These are phyloP conservation scores for Blastosporella zonata DNA, from an alignment of 1,284 basidiomycete species.

Conservation along the genomic window DNA sequence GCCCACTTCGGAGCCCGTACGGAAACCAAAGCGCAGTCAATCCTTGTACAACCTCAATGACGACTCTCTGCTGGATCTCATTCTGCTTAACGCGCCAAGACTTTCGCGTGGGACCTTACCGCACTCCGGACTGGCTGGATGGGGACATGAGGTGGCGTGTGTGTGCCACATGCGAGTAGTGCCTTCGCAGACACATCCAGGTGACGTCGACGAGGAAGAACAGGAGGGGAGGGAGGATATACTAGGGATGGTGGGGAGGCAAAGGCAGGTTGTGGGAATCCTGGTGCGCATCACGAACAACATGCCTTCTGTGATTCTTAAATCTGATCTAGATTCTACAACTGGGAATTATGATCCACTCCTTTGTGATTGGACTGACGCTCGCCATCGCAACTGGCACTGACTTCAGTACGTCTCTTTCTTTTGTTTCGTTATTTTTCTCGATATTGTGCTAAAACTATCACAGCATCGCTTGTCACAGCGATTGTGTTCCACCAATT, in stretches of 20 bases:
- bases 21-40: constrained; percentile 2
- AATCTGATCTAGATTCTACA: constrained; percentile 54
- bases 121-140: constrained; percentile 10
- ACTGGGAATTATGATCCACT: constrained; percentile 81
- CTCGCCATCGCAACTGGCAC: constrained; percentile 62
- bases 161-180: constrained; percentile 17
- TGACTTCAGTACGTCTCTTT: constrained; percentile 57
- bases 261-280: constrained; percentile 61
- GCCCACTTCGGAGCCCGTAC: constrained; percentile 1
- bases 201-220: constrained; percentile 18
- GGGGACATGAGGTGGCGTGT: constrained; percentile 18
- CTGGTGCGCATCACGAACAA: constrained; percentile 37
- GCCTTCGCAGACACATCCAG: constrained; percentile 9
- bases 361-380: constrained; percentile 73
- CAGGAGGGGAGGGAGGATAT: constrained; percentile 25
- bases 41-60: constrained; percentile 19
- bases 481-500: constrained; percentile 78
- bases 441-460: not conserved
- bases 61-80: constrained; percentile 15
- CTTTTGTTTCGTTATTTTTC: constrained; percentile 6
- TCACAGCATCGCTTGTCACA: constrained; percentile 62
- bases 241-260: constrained; percentile 41
- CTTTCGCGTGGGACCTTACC: constrained; percentile 19
- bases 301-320: constrained; percentile 18
- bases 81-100: constrained; percentile 29